These are phyloP conservation scores for Calonectria pseudoreteaudii DNA, from an alignment of 2,329 filamentous ascomycete species.

Conservation along the genomic window DNA sequence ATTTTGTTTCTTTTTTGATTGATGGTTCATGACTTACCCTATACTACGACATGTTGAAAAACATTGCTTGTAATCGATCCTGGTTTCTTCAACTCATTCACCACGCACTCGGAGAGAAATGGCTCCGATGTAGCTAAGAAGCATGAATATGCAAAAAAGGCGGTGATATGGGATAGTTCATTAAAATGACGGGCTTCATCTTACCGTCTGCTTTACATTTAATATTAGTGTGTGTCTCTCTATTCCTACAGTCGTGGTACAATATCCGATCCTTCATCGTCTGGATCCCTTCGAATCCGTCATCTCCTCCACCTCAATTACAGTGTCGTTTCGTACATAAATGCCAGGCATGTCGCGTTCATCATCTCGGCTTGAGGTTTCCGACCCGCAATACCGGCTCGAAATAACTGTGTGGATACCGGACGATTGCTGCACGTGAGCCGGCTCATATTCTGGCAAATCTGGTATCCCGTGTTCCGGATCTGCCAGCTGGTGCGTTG, in stretches of 20 bases:
- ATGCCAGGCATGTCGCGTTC: slow-evolving; percentile 7
- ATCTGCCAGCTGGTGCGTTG: slow-evolving; percentile 31
- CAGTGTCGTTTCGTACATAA: slow-evolving; percentile 26
- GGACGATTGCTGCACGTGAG: neutral
- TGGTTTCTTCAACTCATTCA: too few species aligned
- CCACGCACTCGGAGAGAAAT: too few species aligned
- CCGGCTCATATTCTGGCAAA: neutral
- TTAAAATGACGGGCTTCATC: too few species aligned
- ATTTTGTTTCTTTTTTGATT: too few species aligned
- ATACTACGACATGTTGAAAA: too few species aligned
- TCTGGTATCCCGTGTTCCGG: slow-evolving; percentile 15
- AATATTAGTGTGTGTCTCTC: neutral
- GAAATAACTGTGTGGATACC: slow-evolving; percentile 29
- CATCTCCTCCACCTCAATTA: slow-evolving; percentile 25
- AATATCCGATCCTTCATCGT: neutral
- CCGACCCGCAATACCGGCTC: slow-evolving; percentile 4
- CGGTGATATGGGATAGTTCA: too few species aligned
- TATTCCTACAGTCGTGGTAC: neutral
- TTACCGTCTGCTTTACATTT: too few species aligned
- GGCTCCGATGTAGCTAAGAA: too few species aligned
- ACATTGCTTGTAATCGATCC: too few species aligned
- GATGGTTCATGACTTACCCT: too few species aligned
- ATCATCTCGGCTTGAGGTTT: neutral
- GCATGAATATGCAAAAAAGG: too few species aligned
- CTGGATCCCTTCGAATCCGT: slow-evolving; percentile 1